Percentiles rank a stretch among this genome's conserved stretches.
Conservation (phyloP, 1,284 basidiomycete genomes). For the Ceratobasidium sp. region DNA sequence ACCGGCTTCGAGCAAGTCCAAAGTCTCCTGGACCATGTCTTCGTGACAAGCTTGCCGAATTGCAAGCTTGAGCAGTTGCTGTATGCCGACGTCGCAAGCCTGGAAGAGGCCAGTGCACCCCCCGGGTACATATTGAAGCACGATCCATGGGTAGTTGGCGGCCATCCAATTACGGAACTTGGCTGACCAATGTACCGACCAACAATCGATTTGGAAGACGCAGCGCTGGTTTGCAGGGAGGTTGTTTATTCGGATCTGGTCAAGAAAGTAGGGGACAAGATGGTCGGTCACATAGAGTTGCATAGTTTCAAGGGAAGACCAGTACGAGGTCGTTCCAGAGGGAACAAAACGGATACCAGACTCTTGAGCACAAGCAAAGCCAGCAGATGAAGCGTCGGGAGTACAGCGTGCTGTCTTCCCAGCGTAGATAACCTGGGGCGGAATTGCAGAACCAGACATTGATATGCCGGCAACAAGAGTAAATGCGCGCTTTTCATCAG, state of each 20-base stretch:
- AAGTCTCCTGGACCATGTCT: slow-evolving; percentile 53
- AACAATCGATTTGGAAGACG: slow-evolving; percentile 57
- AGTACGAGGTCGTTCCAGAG: slow-evolving; percentile 57
- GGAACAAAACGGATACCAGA: slow-evolving; percentile 54
- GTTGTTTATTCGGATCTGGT: slow-evolving; percentile 47
- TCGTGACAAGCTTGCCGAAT: slow-evolving; percentile 53
- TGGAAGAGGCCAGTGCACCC: slow-evolving; percentile 52
- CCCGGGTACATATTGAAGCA: slow-evolving; percentile 50
- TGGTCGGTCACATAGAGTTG: slow-evolving; percentile 55
- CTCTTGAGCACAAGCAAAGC: slow-evolving; percentile 49
- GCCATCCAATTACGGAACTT: slow-evolving; percentile 57
- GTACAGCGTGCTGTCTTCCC: slow-evolving; percentile 47
- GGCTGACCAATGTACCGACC: slow-evolving; percentile 58
- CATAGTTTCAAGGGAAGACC: slow-evolving; percentile 60
- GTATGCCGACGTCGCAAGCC: slow-evolving; percentile 57
- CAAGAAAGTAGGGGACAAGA: slow-evolving; percentile 57
- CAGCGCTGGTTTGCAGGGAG: slow-evolving; percentile 43
- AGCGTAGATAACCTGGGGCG: slow-evolving; percentile 13
- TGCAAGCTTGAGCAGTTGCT: slow-evolving; percentile 54
- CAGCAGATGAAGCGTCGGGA: slow-evolving; percentile 48
- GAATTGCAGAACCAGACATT: neutral
- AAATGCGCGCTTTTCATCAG: slow-evolving; percentile 16
- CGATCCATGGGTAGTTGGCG: slow-evolving; percentile 50
- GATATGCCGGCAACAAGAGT: slow-evolving; percentile 1
- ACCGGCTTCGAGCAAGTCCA: slow-evolving; percentile 44